Conservation (phyloP, 371 early-diverging fungal genomes). For the Zychaea mexicana region DNA sequence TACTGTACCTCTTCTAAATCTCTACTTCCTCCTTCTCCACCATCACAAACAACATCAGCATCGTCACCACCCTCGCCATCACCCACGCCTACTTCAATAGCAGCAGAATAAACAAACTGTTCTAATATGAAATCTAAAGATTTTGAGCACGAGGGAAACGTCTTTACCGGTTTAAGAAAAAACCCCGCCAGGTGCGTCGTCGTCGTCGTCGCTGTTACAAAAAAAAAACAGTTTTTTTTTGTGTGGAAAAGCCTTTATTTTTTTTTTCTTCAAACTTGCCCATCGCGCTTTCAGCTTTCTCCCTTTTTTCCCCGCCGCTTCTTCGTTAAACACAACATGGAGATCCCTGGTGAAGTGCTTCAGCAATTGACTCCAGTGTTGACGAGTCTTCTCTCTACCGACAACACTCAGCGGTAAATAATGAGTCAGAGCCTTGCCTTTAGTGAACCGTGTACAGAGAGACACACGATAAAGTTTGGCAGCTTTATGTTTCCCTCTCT, state of each 20-base stretch:
- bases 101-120: too few relatives aligned
- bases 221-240: background rate
- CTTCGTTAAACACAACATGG: conserved; percentile 30
- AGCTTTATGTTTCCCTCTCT: background rate
- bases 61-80: background rate
- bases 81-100: too few relatives aligned
- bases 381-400: conserved; percentile 60
- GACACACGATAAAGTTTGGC: conserved; percentile 1
- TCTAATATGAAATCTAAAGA: too few relatives aligned
- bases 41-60: background rate
- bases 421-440: background rate
- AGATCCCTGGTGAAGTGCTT: conserved; percentile 59
- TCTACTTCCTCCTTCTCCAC: background rate
- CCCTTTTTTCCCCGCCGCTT: conserved; percentile 14
- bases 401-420: conserved; percentile 52
- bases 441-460: too few relatives aligned
- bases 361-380: conserved; percentile 62
- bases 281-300: conserved; percentile 8
- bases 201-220: background rate
- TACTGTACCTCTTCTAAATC: conserved; percentile 17
- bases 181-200: background rate
- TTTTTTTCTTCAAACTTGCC: conserved; percentile 17
- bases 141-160: too few relatives aligned
- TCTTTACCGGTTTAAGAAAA: background rate
- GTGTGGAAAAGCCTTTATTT: conserved; percentile 5